These are phyloP conservation scores for Isoetes engelmannii DNA, from an alignment of 83 land plant genomes.

Conservation along the genomic window DNA sequence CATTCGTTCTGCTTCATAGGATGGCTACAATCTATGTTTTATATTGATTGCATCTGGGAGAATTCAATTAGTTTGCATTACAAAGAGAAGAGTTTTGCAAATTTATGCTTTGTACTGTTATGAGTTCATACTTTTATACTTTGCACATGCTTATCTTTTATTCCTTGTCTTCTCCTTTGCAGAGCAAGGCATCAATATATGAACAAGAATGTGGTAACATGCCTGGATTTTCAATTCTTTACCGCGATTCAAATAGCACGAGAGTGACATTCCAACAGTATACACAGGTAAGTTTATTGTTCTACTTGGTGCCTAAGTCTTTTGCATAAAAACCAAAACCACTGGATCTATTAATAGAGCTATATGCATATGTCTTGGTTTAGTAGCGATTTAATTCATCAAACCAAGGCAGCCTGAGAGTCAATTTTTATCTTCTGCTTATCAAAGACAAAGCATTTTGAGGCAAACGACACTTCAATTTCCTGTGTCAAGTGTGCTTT, in stretches of 20 bases:
- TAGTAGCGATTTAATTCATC: no score
- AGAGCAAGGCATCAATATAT: conserved; percentile 88
- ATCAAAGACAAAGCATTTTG: no score
- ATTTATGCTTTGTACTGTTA: not conserved
- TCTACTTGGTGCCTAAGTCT: no score
- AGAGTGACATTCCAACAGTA: conserved; percentile 84
- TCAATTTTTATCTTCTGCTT: no score
- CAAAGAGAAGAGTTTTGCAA: not conserved
- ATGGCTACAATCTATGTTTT: not conserved
- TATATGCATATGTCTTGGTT: no score
- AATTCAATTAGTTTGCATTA: no score
- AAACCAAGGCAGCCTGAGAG: no score
- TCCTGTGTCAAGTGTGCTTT: no score
- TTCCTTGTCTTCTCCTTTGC: conserved; percentile 15
- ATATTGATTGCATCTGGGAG: not conserved
- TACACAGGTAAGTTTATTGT: conserved; percentile 48
- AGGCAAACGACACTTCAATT: no score
- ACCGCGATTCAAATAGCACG: conserved; percentile 78
- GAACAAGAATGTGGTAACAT: conserved; percentile 94
- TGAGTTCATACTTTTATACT: not conserved
- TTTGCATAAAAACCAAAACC: no score
- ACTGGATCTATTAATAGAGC: no score
- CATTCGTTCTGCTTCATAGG: not conserved
- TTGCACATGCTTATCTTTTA: not conserved
- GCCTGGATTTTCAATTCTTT: conserved; percentile 95